These are phyloP conservation scores for Sisymbrium altissimum DNA, from an alignment of 345 rosid genomes.

Conservation along the genomic window DNA sequence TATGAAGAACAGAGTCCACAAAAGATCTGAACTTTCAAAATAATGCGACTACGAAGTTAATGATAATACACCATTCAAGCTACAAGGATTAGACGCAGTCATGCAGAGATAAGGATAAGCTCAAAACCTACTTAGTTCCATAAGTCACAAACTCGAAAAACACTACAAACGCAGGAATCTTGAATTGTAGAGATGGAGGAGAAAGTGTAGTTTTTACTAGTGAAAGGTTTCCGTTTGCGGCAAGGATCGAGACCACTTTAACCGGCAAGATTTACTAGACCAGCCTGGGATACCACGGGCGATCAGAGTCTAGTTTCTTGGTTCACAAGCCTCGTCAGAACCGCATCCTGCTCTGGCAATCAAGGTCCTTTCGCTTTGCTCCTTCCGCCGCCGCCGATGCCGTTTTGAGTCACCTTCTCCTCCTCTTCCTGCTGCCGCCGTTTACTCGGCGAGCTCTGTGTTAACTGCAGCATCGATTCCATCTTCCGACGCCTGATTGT, in stretches of 20 bases:
- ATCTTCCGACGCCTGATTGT: neutral
- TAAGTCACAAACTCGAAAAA: too few species aligned
- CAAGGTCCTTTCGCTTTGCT: slow-evolving; percentile 58
- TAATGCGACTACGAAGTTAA: too few species aligned
- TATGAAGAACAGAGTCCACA: neutral
- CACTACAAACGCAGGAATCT: too few species aligned
- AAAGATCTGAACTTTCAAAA: too few species aligned
- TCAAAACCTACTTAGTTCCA: neutral
- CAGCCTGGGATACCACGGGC: slow-evolving; percentile 73
- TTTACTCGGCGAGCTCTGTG: slow-evolving; percentile 18
- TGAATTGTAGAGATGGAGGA: too few species aligned
- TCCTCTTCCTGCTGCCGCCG: neutral
- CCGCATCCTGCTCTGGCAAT: slow-evolving; percentile 67
- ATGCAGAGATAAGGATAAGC: too few species aligned
- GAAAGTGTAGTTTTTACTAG: too few species aligned
- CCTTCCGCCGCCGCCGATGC: slow-evolving; percentile 13
- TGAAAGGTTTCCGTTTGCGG: slow-evolving; percentile 66
- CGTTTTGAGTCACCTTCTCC: slow-evolving; percentile 10
- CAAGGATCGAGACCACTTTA: slow-evolving; percentile 78
- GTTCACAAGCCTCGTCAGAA: slow-evolving; percentile 52
- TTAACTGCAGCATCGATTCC: slow-evolving; percentile 5
- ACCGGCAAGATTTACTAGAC: slow-evolving; percentile 76
- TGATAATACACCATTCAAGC: neutral
- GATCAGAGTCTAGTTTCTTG: slow-evolving; percentile 69
- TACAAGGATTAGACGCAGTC: too few species aligned